Conservation (phyloP, 768 basidiomycete genomes). For the Amanita rubescens region DNA sequence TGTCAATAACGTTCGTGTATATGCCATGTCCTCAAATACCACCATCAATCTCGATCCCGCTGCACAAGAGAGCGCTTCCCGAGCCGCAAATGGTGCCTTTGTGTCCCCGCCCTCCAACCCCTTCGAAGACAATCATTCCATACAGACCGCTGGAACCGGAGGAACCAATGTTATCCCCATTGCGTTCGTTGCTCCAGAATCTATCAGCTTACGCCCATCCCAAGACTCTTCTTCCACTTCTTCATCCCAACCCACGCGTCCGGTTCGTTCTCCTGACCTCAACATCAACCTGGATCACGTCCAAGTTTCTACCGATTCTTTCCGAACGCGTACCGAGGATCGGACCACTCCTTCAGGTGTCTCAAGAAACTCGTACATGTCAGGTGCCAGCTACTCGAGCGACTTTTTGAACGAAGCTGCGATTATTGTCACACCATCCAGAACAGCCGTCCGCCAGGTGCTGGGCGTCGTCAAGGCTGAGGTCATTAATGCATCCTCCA, state of each 20-base stretch:
- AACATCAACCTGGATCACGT: constrained; percentile 58
- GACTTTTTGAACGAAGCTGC: constrained; percentile 78
- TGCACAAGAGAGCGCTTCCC: constrained; percentile 28
- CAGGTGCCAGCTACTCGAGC: constrained; percentile 67
- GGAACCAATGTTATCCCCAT: constrained; percentile 85
- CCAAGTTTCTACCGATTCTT: constrained; percentile 48
- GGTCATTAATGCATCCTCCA: constrained; percentile 50
- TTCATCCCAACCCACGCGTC: constrained; percentile 40
- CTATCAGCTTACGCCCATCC: constrained; percentile 25
- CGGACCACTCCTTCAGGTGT: constrained; percentile 48
- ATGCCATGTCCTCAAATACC: constrained; percentile 36
- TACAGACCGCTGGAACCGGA: constrained; percentile 76
- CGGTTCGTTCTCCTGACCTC: constrained; percentile 51
- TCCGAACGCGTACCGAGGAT: constrained; percentile 32
- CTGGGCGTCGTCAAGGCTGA: constrained; percentile 74
- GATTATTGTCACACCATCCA: constrained; percentile 69
- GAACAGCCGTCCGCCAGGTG: constrained; percentile 60
- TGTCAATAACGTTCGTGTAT: constrained; percentile 39
- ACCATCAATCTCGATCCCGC: constrained; percentile 58
- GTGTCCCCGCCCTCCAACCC: constrained; percentile 48
- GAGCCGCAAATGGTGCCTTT: constrained; percentile 33
- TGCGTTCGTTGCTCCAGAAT: constrained; percentile 63
- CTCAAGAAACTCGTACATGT: constrained; percentile 64
- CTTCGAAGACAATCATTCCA: constrained; percentile 71
- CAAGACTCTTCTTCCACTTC: constrained; percentile 28